A percentile compares a stretch with the other conserved stretches of the same genome.
Evolutionary conservation across 2,329 filamentous ascomycete genomes (phyloP).

Genomic region (Neurospora sp.): DNA sequence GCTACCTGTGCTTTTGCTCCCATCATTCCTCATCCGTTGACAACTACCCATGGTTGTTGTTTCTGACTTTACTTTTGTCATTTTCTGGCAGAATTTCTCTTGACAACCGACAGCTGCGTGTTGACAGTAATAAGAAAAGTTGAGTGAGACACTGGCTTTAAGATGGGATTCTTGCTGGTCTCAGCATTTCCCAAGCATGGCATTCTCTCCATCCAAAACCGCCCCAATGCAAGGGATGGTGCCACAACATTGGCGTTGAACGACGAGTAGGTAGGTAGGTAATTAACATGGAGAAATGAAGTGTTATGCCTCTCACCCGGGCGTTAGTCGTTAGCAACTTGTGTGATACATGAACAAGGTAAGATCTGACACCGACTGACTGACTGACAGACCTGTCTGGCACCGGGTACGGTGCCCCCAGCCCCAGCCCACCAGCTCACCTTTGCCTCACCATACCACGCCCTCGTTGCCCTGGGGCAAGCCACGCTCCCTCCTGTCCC

Average conservation of each 20-base stretch:
- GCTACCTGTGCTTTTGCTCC: background rate
- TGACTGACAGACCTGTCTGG: background rate
- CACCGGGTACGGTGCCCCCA: background rate
- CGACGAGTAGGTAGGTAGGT: background rate
- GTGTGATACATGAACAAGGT: background rate
- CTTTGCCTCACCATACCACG: background rate
- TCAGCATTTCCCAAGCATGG: background rate
- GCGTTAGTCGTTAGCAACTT: background rate
- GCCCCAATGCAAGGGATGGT: background rate
- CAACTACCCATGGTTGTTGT: background rate
- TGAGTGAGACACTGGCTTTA: background rate
- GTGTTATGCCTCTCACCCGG: background rate
- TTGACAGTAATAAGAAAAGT: background rate
- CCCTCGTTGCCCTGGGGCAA: background rate
- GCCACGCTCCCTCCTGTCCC: background rate
- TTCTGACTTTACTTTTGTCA: background rate
- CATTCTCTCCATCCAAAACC: background rate
- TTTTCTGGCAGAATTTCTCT: background rate
- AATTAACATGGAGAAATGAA: background rate
- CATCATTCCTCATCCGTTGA: background rate
- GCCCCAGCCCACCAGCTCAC: background rate
- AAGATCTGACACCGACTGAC: background rate
- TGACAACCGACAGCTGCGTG: background rate
- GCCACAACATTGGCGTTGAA: background rate
- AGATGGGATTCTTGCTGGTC: background rate